Percentiles rank a stretch among this genome's conserved stretches.
These are phyloP conservation scores for Serendipita vermifera DNA, from an alignment of 768 basidiomycete species.

Conservation along the genomic window DNA sequence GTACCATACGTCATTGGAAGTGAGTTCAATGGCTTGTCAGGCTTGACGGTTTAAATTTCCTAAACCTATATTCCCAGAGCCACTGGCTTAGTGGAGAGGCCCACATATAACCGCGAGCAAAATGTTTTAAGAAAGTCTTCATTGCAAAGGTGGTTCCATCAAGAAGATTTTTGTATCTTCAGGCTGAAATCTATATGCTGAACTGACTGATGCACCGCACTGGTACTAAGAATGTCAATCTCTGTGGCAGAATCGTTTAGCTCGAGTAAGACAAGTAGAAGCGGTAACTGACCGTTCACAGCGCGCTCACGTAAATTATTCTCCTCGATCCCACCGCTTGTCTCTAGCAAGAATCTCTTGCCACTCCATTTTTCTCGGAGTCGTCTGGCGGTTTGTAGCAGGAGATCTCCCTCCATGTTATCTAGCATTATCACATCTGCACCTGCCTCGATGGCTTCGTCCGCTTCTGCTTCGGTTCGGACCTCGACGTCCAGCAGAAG, in stretches of 20 bases:
- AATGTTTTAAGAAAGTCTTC: too few relatives aligned
- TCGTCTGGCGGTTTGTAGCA: constrained; percentile 51
- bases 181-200: constrained; percentile 94
- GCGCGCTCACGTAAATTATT: constrained; percentile 66
- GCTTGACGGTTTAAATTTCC: too few relatives aligned
- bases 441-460: constrained; percentile 94
- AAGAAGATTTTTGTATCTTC: constrained; percentile 86
- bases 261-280: not conserved
- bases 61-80: too few relatives aligned
- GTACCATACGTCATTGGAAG: too few relatives aligned
- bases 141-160: too few relatives aligned
- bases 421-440: constrained; percentile 94
- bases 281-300: constrained; percentile 53
- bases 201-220: constrained; percentile 79
- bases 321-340: constrained; percentile 91
- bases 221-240: constrained; percentile 90
- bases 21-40: too few relatives aligned
- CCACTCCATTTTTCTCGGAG: constrained; percentile 72
- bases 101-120: too few relatives aligned
- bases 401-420: constrained; percentile 69
- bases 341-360: constrained; percentile 78
- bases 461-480: constrained; percentile 72
- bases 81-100: too few relatives aligned
- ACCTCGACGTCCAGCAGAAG: constrained; percentile 91
- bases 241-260: constrained; percentile 33